Conservation (phyloP, 306 rosid species). For the Senna siamea region DNA sequence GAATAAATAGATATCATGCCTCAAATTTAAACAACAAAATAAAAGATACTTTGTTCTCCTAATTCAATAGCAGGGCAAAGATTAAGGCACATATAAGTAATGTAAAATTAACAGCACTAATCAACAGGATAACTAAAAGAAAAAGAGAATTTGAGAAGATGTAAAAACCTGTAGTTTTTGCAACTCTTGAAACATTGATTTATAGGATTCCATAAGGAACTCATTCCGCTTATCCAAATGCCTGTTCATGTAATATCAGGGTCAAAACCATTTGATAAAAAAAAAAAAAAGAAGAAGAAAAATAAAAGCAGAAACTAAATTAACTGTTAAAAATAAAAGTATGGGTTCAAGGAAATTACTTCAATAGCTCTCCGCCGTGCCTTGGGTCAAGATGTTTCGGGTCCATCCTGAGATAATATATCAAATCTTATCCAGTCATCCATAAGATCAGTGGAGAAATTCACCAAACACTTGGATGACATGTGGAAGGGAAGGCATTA, state of each 20-base stretch:
- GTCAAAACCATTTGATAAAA: not conserved
- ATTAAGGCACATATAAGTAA: not conserved
- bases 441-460: no score
- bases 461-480: no score
- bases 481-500: no score
- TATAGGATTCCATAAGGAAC: constrained; percentile 31
- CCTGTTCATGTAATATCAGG: constrained; percentile 25
- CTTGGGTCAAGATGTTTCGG: constrained; percentile 25
- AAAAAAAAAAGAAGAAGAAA: no score
- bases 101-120: constrained; percentile 7
- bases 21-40: not conserved
- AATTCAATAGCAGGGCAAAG: not conserved
- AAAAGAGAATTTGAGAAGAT: not conserved
- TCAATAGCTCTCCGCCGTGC: constrained; percentile 35
- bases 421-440: no score
- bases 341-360: constrained; percentile 26
- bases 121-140: not conserved
- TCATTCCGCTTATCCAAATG: constrained; percentile 42
- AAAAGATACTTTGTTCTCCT: not conserved
- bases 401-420: constrained; percentile 11
- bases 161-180: constrained; percentile 39
- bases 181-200: constrained; percentile 35
- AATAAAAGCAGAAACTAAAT: not conserved
- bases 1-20: not conserved
- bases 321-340: not conserved